phyloP scores from a whole-genome alignment of 106 monocot species.

The Posidonia australis region DNA sequence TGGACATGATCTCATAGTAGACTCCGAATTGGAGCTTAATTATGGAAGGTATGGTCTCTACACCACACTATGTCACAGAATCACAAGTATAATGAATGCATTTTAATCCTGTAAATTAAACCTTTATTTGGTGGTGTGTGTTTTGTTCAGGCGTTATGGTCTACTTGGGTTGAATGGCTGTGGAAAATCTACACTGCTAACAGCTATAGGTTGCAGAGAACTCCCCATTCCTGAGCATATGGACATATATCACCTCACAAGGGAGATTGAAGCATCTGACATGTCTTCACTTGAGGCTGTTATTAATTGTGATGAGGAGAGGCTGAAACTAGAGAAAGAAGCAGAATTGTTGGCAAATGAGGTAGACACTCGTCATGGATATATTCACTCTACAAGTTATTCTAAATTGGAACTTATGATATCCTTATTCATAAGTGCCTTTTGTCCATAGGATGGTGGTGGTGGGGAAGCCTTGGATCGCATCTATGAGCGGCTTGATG shows the following conservation, averaged over 20 bases:
- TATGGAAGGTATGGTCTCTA: conserved; percentile 73
- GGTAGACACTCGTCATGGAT: conserved; percentile 20
- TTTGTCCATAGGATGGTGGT: conserved; percentile 18
- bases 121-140: not conserved
- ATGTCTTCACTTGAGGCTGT: conserved; percentile 91
- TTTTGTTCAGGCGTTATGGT: conserved; percentile 65
- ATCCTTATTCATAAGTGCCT: not conserved
- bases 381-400: not conserved
- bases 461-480: conserved; percentile 22
- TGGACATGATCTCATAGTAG: conserved; percentile 94
- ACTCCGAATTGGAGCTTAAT: conserved; percentile 91
- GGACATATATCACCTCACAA: conserved; percentile 82
- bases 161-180: conserved; percentile 95
- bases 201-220: conserved; percentile 72
- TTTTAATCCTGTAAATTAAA: not conserved
- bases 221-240: conserved; percentile 95
- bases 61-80: not conserved
- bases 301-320: conserved; percentile 89
- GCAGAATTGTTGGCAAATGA: conserved; percentile 64
- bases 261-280: conserved; percentile 97
- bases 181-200: conserved; percentile 88
- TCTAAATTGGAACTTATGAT: not conserved
- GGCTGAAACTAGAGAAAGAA: conserved; percentile 65
- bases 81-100: not conserved
- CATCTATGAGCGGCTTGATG: conserved; percentile 87